Conservation (phyloP, 208 protist genomes). For the Zelonia costaricensis region DNA sequence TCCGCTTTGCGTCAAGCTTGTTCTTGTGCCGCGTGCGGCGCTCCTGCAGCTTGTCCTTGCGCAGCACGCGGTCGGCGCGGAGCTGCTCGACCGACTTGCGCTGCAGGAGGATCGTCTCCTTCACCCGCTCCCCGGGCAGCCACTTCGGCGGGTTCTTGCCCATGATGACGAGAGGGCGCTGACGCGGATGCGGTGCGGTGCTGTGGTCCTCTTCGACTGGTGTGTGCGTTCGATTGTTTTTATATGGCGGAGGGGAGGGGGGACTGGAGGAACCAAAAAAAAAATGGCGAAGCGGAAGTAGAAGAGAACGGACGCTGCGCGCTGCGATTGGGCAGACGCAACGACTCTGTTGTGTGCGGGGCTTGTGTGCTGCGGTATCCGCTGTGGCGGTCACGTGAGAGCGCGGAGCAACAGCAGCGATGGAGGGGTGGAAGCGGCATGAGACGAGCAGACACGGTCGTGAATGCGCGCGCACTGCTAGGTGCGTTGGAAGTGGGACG, state of each 20-base stretch:
- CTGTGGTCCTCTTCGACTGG: no score
- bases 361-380: no score
- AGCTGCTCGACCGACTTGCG: constrained; percentile 92
- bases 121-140: constrained; percentile 90
- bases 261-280: constrained; percentile 2
- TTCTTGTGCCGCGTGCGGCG: constrained; percentile 73
- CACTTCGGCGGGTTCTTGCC: constrained; percentile 89
- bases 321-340: not conserved
- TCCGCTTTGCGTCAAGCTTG: constrained; percentile 87
- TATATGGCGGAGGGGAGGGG: not conserved
- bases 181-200: no score
- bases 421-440: no score
- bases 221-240: not conserved
- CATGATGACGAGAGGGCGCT: constrained; percentile 35
- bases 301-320: constrained; percentile 2
- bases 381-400: not conserved
- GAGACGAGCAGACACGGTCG: not conserved
- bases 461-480: no score
- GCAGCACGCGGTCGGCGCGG: constrained; percentile 78
- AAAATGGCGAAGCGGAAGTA: constrained; percentile 1
- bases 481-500: no score
- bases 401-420: not conserved
- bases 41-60: constrained; percentile 82
- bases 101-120: constrained; percentile 91
- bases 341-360: no score